Percentiles rank a stretch among this genome's conserved stretches.
These are phyloP conservation scores for Suillus brevipes DNA, from an alignment of 768 basidiomycete species.

Conservation along the genomic window DNA sequence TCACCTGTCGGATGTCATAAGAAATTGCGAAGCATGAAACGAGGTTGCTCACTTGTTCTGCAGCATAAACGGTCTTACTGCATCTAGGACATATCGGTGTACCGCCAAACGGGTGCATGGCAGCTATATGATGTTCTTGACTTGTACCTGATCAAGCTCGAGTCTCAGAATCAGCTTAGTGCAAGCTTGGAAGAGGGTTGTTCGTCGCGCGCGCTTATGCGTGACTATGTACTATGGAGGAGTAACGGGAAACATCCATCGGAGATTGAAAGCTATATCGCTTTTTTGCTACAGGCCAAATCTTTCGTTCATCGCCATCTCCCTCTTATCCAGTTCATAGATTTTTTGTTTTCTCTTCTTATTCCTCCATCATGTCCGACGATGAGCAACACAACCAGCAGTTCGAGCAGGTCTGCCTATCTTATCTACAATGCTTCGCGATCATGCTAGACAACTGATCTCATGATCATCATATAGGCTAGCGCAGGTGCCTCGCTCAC, in stretches of 20 bases:
- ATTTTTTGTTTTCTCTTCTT: constrained; percentile 20
- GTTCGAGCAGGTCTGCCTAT: constrained; percentile 71
- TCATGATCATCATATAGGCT: constrained; percentile 44
- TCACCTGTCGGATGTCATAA: constrained; percentile 46
- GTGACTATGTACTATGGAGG: neutral
- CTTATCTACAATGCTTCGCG: constrained; percentile 9
- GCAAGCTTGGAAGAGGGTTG: neutral
- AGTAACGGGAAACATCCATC: constrained; percentile 21
- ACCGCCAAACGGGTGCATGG: constrained; percentile 74
- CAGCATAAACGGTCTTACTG: constrained; percentile 77
- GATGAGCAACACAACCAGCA: constrained; percentile 85
- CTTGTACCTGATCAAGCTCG: neutral
- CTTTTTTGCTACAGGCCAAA: constrained; percentile 17
- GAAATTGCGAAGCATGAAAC: neutral
- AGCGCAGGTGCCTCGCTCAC: constrained; percentile 75
- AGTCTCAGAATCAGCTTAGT: neutral
- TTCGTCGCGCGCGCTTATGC: neutral
- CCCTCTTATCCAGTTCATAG: constrained; percentile 30
- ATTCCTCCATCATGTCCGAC: constrained; percentile 69
- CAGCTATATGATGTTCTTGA: constrained; percentile 5
- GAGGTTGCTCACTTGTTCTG: constrained; percentile 66
- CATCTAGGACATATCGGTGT: constrained; percentile 75
- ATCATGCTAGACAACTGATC: constrained; percentile 19
- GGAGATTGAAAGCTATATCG: constrained; percentile 41
- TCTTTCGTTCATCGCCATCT: constrained; percentile 16